Evolutionary conservation across 129 eudicot species (phyloP), one percentile per base, ranked within the genome.

Genomic region (Silybum marianum): DNA sequence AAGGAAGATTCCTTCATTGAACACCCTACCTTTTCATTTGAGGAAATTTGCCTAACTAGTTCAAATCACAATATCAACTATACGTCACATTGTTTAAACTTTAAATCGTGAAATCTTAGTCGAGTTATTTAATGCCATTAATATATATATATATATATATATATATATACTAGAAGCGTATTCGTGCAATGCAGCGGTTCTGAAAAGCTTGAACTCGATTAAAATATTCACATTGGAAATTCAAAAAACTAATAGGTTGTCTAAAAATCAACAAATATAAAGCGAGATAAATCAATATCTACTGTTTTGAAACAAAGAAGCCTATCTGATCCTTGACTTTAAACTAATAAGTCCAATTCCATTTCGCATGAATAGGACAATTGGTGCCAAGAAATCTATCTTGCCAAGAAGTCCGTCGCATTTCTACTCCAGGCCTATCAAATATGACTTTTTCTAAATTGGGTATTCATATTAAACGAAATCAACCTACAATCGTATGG

Each of bases 321-420:
- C n/a, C n/a, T n/a, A n/a, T n/a, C n/a, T n/a, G n/a, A n/a, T n/a
- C n/a, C n/a, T n/a, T n/a, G n/a, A n/a, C n/a, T n/a, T n/a, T n/a
- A n/a, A n/a, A n/a, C n/a, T n/a, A n/a, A n/a, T n/a, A n/a, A n/a
- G n/a, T n/a, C n/a, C n/a, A n/a, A n/a, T n/a, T n/a, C n/a, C n/a
- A n/a, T n/a, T n/a, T n/a, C n/a, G n/a, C n/a, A n/a, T n/a, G n/a
- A n/a, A n/a, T n/a, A n/a, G n/a, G n/a, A n/a, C n/a, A n/a, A n/a
- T n/a, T n/a, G n/a, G n/a, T n/a, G 77, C 99, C 99, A 11, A 88
- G 82, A 32, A 96, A 95, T 62, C 99, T 98, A 76, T 93, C 99
- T 87, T 96, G 96, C 99, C 99, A 96, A 2, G 99, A 89, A 77
- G 93, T 24, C 25, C 93, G 92, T 0, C 98, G 91, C 99, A 93